Base-by-base conservation (phyloP, 805 yeast species). In the Yarrowia alimentaria region DNA sequence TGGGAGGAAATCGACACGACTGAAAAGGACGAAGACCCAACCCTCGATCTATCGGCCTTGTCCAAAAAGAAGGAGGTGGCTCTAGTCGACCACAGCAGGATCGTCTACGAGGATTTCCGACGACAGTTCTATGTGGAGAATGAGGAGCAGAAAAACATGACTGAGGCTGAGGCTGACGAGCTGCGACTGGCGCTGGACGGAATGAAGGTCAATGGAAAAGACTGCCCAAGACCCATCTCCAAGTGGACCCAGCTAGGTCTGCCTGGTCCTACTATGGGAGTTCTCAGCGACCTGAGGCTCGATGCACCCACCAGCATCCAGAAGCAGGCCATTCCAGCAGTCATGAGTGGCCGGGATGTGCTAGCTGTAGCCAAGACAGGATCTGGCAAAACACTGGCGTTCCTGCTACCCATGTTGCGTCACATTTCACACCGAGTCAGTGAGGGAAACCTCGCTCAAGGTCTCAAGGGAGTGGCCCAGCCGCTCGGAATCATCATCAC, bases 321-420 rank as follows among this genome's bases (percentile, higher is more conserved):
- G 64, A 74, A 89, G 0, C 96, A 89, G 60, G 89, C 96, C 0
- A 72, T 90, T 17, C 98, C 99, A 0, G 84, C 89, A 0, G 79
- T 89, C 16, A 85, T 91, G 94, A 72, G 82, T 2, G 98, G 98
- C 0, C 67, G 84, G 40, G 98, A 93, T 67, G 78, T 91, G 6
- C 83, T 93, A 38, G 97, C 96, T 5, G 83, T 93, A 16, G 98
- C 99, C 0, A 88, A 89, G 57, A 93, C 99, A 0, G 99, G 99
- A 0, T 86, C 96, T 0, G 99, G 99, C 3, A 93, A 93, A 63
- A 93, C 99, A 0, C 73, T 91, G 58, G 85, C 96, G 1, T 93
- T 86, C 66, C 69, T 89, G 7, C 63, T 93, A 6, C 97, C 99
- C 0, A 66, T 93, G 68, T 71, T 91, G 48, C 73, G 96, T 47